These are phyloP conservation scores for Allodekkera sacchari DNA, from an alignment of 805 yeast species.

Conservation along the genomic window DNA sequence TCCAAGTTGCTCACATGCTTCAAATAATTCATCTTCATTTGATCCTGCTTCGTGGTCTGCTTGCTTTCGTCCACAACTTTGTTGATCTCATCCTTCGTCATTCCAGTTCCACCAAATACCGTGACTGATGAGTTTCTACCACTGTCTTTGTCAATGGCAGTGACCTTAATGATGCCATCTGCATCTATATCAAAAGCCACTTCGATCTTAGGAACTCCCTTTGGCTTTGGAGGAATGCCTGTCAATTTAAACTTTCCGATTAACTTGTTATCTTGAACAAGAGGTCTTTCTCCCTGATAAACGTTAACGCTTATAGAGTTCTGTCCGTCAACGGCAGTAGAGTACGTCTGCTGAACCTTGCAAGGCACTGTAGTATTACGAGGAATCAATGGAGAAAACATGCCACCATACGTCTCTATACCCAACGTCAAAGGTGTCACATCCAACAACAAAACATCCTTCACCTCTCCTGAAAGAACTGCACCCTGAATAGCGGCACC, in stretches of 20 bases:
- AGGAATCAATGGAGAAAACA: slow-evolving; percentile 79
- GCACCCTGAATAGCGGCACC: slow-evolving; percentile 99
- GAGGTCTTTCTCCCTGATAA: slow-evolving; percentile 96
- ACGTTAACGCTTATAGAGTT: slow-evolving; percentile 92
- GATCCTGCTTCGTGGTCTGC: slow-evolving; percentile 77
- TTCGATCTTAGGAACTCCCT: slow-evolving; percentile 85
- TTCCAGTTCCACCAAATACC: slow-evolving; percentile 92
- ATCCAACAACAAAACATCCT: slow-evolving; percentile 83
- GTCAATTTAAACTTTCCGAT: slow-evolving; percentile 89
- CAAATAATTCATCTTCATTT: slow-evolving; percentile 35
- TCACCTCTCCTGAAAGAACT: slow-evolving; percentile 89
- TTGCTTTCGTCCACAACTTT: slow-evolving; percentile 88
- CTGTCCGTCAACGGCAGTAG: slow-evolving; percentile 93
- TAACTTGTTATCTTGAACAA: slow-evolving; percentile 90
- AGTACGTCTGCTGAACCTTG: slow-evolving; percentile 85
- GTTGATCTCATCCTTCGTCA: slow-evolving; percentile 83
- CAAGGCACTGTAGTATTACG: slow-evolving; percentile 94
- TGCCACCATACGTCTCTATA: slow-evolving; percentile 96
- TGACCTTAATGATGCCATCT: slow-evolving; percentile 93
- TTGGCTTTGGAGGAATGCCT: slow-evolving; percentile 86
- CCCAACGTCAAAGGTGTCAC: slow-evolving; percentile 86
- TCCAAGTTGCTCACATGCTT: slow-evolving; percentile 66
- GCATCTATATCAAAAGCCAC: slow-evolving; percentile 94
- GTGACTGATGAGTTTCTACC: slow-evolving; percentile 93
- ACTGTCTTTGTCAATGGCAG: slow-evolving; percentile 89